Conservation (phyloP, 2,329 filamentous ascomycete genomes). For the Setomelanomma holmii region DNA sequence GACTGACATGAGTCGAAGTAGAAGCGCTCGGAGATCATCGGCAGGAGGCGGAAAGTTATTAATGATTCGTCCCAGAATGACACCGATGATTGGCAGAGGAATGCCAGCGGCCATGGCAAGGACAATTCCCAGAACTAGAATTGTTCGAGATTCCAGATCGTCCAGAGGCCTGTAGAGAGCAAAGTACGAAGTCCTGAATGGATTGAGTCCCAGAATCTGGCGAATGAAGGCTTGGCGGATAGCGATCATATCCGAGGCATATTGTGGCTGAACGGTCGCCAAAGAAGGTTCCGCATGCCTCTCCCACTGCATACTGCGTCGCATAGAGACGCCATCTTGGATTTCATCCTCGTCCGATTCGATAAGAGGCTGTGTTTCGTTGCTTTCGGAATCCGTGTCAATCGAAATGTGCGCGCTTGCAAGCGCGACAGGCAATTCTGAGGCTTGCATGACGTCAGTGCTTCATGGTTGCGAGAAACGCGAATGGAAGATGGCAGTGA, state of each 20-base stretch:
- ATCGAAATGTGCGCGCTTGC: conserved; percentile 10
- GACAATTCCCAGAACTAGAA: conserved; percentile 44
- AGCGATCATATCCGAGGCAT: conserved; percentile 30
- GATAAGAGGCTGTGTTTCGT: conserved; percentile 26
- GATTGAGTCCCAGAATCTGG: conserved; percentile 52
- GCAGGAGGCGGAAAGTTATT: conserved; percentile 58
- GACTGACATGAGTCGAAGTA: conserved; percentile 54
- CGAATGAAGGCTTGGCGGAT: conserved; percentile 44
- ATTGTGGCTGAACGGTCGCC: conserved; percentile 43
- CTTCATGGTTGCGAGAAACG: not conserved
- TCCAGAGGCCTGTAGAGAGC: conserved; percentile 56
- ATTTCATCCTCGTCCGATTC: conserved; percentile 28
- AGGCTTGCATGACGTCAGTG: conserved; percentile 9
- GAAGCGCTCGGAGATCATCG: conserved; percentile 50
- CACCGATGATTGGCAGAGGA: conserved; percentile 68
- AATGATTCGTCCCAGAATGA: conserved; percentile 61
- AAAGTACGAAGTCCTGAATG: conserved; percentile 58
- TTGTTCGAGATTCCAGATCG: conserved; percentile 46
- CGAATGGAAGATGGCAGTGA: not conserved
- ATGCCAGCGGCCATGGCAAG: conserved; percentile 63
- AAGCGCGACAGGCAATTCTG: conserved; percentile 4
- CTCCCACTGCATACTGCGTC: conserved; percentile 38
- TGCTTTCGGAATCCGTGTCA: conserved; percentile 20
- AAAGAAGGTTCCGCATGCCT: conserved; percentile 45
- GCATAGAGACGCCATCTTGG: conserved; percentile 21